phyloP scores from a whole-genome alignment of 2,329 filamentous ascomycete species.

The Tolypocladium ovalisporum region DNA sequence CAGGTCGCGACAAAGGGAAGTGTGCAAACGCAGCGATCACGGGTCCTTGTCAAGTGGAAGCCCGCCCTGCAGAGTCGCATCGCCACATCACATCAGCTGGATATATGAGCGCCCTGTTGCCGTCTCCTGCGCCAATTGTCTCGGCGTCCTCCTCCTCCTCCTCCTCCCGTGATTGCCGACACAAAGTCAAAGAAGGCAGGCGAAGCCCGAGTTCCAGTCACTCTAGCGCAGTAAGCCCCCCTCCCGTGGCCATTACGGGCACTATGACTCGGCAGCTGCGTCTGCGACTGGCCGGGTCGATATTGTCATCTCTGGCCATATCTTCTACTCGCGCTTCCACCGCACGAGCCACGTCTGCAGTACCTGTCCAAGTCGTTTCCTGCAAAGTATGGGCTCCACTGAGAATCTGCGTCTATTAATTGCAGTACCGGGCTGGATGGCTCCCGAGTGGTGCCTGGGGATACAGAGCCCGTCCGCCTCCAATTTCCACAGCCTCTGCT shows the following conservation, averaged over 20 bases:
- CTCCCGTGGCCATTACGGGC: too few species aligned
- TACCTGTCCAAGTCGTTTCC: too few species aligned
- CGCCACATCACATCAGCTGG: background rate
- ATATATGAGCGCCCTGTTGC: background rate
- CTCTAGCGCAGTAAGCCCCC: too few species aligned
- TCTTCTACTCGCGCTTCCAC: too few species aligned
- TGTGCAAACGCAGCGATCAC: background rate
- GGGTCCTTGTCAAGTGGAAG: background rate
- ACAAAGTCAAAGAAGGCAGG: too few species aligned
- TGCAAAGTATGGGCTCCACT: too few species aligned
- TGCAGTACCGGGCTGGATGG: too few species aligned
- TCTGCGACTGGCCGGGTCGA: background rate
- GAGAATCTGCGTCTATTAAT: too few species aligned
- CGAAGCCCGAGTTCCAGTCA: too few species aligned
- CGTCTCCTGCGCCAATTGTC: background rate
- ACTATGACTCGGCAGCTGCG: too few species aligned
- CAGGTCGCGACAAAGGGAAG: background rate
- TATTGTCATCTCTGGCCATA: too few species aligned
- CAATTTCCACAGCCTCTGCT: constrained; percentile 2
- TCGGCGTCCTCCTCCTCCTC: background rate
- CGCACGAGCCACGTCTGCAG: background rate
- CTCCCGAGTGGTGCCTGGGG: background rate
- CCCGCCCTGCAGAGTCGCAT: background rate
- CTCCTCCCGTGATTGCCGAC: too few species aligned
- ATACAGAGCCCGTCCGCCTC: background rate